A percentile compares a stretch with the other conserved stretches of the same genome.
Conservation (phyloP, 495 filamentous ascomycete genomes). For the Polyplosphaeria fusca region DNA sequence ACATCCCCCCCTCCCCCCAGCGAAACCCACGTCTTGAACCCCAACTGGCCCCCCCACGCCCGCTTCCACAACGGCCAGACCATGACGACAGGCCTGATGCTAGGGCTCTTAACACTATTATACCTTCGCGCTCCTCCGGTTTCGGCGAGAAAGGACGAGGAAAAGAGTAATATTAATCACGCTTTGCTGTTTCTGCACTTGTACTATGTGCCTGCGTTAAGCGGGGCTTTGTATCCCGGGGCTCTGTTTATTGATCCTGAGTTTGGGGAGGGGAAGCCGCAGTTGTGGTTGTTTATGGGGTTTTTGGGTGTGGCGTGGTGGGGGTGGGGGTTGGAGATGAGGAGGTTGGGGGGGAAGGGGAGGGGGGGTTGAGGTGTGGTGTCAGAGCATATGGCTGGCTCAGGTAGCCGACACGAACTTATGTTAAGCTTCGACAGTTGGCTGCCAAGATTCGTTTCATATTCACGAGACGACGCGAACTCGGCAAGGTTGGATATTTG, state of each 20-base stretch:
- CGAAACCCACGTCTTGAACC: conserved; percentile 38
- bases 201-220: conserved; percentile 28
- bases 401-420: too few relatives aligned
- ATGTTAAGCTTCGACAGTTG: too few relatives aligned
- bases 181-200: conserved; percentile 20
- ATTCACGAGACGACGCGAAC: too few relatives aligned
- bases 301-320: conserved; percentile 9
- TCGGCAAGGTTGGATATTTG: too few relatives aligned
- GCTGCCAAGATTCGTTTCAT: too few relatives aligned
- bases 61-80: conserved; percentile 41
- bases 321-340: conserved; percentile 10
- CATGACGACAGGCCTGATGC: conserved; percentile 28
- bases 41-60: conserved; percentile 38
- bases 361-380: too few relatives aligned
- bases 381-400: too few relatives aligned
- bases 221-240: conserved; percentile 25
- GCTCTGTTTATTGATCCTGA: conserved; percentile 22
- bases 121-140: conserved; percentile 13
- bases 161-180: not conserved
- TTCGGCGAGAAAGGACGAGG: not conserved
- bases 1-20: conserved; percentile 6
- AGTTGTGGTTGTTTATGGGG: conserved; percentile 1
- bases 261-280: conserved; percentile 20
- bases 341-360: not conserved
- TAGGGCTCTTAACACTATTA: conserved; percentile 26